Percentiles rank a stretch among this genome's conserved stretches.
phyloP scores from a whole-genome alignment of 2,329 filamentous ascomycete genomes.

The Nothomitra cinnamomea region DNA sequence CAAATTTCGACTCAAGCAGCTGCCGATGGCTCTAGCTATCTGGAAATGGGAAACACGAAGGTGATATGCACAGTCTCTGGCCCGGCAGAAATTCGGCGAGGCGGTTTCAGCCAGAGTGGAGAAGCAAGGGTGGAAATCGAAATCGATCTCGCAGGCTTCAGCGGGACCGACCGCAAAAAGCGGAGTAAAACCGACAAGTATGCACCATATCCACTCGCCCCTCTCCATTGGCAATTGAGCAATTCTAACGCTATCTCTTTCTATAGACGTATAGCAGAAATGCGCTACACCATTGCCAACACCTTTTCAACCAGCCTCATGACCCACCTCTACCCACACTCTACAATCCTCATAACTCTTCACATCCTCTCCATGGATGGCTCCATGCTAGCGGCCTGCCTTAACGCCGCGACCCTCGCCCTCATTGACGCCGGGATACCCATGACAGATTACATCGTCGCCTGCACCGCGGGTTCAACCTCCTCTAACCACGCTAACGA shows the following conservation, averaged over 20 bases:
- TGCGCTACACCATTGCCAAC: slow-evolving; percentile 61
- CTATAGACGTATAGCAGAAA: slow-evolving; percentile 57
- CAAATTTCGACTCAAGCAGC: slow-evolving; percentile 86
- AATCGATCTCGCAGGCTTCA: slow-evolving; percentile 76
- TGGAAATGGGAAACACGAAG: slow-evolving; percentile 96
- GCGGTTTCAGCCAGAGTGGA: slow-evolving; percentile 26
- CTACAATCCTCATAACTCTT: slow-evolving; percentile 64
- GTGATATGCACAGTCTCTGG: slow-evolving; percentile 86
- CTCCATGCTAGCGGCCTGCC: slow-evolving; percentile 69
- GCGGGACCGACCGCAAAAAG: slow-evolving; percentile 68
- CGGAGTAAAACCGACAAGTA: slow-evolving; percentile 63
- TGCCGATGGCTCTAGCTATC: slow-evolving; percentile 81
- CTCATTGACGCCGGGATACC: slow-evolving; percentile 90
- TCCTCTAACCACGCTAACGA: slow-evolving; percentile 46
- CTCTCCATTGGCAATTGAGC: neutral
- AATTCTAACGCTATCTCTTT: neutral
- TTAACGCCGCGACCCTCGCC: slow-evolving; percentile 84
- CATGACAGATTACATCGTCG: slow-evolving; percentile 81
- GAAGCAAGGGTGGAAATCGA: slow-evolving; percentile 61
- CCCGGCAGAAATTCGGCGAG: slow-evolving; percentile 50
- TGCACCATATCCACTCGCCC: slow-evolving; percentile 2
- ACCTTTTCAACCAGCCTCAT: slow-evolving; percentile 66
- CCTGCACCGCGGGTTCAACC: slow-evolving; percentile 73
- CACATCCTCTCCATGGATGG: slow-evolving; percentile 85
- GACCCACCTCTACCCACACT: slow-evolving; percentile 77